phyloP scores from a whole-genome alignment of 331 rosid species.

The Saraca asoca region DNA sequence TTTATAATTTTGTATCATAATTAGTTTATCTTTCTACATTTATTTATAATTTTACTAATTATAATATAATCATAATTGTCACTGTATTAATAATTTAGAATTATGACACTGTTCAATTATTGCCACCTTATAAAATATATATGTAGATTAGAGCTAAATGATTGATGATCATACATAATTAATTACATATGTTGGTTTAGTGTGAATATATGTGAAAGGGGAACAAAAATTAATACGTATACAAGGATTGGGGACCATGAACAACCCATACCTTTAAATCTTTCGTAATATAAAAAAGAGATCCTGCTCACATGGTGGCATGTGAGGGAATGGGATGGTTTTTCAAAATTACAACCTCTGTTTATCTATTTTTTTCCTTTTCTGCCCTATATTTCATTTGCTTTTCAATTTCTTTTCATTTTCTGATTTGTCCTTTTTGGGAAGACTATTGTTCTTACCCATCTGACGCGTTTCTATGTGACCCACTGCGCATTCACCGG shows the following conservation, averaged over 20 bases:
- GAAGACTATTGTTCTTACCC: conserved; percentile 46
- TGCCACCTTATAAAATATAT: conserved; percentile 26
- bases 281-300: conserved; percentile 57
- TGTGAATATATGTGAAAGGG: conserved; percentile 21
- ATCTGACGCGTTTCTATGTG: conserved; percentile 53
- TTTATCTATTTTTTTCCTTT: neutral
- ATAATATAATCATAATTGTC: no score
- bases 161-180: conserved; percentile 35
- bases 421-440: conserved; percentile 37
- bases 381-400: conserved; percentile 19
- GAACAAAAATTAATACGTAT: conserved; percentile 39
- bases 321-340: conserved; percentile 69
- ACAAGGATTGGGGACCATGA: conserved; percentile 84
- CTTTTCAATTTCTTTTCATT: conserved; percentile 22
- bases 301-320: conserved; percentile 83
- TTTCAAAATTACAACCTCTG: conserved; percentile 37
- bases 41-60: no score
- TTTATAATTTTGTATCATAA: no score
- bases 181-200: conserved; percentile 6
- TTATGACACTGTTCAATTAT: conserved; percentile 23
- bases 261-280: conserved; percentile 92
- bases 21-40: no score
- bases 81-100: no score
- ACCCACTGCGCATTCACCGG: conserved; percentile 83
- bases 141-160: conserved; percentile 34